Base-by-base conservation (phyloP, 2,329 filamentous ascomycete genomes). In the Fusarium sp. region DNA sequence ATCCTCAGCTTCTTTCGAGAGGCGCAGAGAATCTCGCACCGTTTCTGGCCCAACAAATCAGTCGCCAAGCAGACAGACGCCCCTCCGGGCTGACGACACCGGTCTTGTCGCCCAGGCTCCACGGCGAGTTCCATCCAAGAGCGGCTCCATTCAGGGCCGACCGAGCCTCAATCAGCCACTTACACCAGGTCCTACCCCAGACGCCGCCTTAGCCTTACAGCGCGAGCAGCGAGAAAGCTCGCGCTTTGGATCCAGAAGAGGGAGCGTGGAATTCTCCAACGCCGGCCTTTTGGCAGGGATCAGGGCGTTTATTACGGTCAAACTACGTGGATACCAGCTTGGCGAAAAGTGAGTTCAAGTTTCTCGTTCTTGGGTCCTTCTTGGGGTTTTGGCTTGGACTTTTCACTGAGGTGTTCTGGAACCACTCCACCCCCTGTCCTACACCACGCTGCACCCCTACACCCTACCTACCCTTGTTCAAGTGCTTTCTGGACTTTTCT, bases 161-260 rank as follows among this genome's bases (percentile, higher is more conserved):
- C 69, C 66, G 71, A 73, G 71, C 71, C 69, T 73, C 69, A 70
- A 67, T 41, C 45, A 62, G 64, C 65, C 69, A 66, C 69, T 66
- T 50, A 61, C 59, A 35, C 57, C 54, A 33, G 48, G 57, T 37
- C 20, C 37, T 71, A 69, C 71, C 72, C 71, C 68, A 65, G 64
- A 71, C 69, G 64, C 60, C 56, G 52, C 59, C 61, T 43, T 48
- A 56, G 27, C 48, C 62, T 54, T 59, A 64, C 33, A 43, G 35
- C 41, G 35, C 41, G 20, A 57, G 18, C 20, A 20, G 48, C 18
- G 56, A 27, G 45, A 29, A 27, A 29, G 24, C 48, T 52, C 22
- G 62, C 43, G 27, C 6, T 24, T 39, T 62, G 20, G 22, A 50
- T 61, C 37, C 56, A 22, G 24, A 59, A 45, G 57, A 48, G 45